These are phyloP conservation scores for Alnus rubra DNA, from an alignment of 306 rosid genomes.

Conservation along the genomic window DNA sequence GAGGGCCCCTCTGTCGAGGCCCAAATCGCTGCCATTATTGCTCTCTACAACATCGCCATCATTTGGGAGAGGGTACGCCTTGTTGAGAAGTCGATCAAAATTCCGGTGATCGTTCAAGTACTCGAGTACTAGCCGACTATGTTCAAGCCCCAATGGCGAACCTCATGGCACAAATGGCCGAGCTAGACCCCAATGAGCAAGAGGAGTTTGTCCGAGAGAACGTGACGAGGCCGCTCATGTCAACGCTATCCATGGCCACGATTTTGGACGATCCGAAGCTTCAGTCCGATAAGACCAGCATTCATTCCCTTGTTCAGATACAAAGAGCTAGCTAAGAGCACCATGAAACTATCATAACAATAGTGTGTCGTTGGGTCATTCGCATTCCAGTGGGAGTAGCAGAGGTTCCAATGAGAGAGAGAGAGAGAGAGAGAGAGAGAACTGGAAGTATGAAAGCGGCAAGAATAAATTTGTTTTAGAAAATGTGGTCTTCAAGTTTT, in stretches of 20 bases:
- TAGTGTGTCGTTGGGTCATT: neutral
- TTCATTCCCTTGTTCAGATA: constrained; percentile 64
- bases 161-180: constrained; percentile 70
- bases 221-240: constrained; percentile 68
- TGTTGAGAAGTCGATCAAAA: constrained; percentile 38
- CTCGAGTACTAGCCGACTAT: constrained; percentile 49
- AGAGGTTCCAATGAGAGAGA: constrained; percentile 21
- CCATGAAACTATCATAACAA: neutral
- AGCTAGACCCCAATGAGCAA: constrained; percentile 39
- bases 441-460: too few species aligned
- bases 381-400: constrained; percentile 54
- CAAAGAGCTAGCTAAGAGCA: constrained; percentile 32
- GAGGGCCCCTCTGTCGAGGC: constrained; percentile 58
- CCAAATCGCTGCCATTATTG: constrained; percentile 70
- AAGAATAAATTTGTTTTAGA: too few species aligned
- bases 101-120: constrained; percentile 61
- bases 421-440: too few species aligned
- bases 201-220: constrained; percentile 80
- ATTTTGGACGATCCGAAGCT: constrained; percentile 54
- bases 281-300: constrained; percentile 40
- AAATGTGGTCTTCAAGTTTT: too few species aligned
- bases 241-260: constrained; percentile 55
- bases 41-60: constrained; percentile 49
- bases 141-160: constrained; percentile 65
- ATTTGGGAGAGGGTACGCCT: constrained; percentile 40